A percentile compares a stretch with the other conserved stretches of the same genome.
phyloP scores from a whole-genome alignment of 495 filamentous ascomycete species.

The Podospora sp. region DNA sequence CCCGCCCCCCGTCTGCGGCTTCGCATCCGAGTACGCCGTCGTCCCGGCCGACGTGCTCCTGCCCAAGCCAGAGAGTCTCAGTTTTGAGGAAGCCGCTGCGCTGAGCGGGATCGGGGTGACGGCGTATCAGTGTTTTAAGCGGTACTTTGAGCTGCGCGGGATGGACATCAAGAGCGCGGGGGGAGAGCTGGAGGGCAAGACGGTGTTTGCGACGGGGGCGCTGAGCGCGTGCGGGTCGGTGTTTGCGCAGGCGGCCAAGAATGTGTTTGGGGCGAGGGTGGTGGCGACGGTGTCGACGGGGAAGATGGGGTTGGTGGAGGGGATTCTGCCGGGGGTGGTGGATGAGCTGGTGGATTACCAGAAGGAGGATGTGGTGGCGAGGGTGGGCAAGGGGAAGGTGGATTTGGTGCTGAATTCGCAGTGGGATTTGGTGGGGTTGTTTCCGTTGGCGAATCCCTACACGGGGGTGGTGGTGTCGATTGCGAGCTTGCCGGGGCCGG shows the following conservation, averaged over 20 bases:
- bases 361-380: conserved; percentile 41
- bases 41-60: conserved; percentile 30
- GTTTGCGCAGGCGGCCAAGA: conserved; percentile 56
- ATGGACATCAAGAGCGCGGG: conserved; percentile 35
- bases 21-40: conserved; percentile 45
- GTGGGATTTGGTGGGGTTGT: conserved; percentile 35
- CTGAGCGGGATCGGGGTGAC: conserved; percentile 46
- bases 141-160: conserved; percentile 40
- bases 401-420: conserved; percentile 60
- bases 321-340: conserved; percentile 39
- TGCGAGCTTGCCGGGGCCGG: conserved; percentile 40
- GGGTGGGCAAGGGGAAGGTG: conserved; percentile 47
- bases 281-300: conserved; percentile 57
- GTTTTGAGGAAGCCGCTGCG: conserved; percentile 39
- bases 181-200: conserved; percentile 53
- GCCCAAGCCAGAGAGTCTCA: conserved; percentile 43
- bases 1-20: conserved; percentile 27
- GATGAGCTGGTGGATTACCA: conserved; percentile 55
- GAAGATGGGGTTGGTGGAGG: conserved; percentile 52
- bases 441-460: conserved; percentile 43
- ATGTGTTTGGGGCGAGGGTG: conserved; percentile 53
- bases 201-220: conserved; percentile 56
- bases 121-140: conserved; percentile 47
- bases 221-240: conserved; percentile 55
- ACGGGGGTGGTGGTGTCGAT: conserved; percentile 48